Conservation (phyloP, 805 yeast species). For the Saccharomycopsis vini region DNA sequence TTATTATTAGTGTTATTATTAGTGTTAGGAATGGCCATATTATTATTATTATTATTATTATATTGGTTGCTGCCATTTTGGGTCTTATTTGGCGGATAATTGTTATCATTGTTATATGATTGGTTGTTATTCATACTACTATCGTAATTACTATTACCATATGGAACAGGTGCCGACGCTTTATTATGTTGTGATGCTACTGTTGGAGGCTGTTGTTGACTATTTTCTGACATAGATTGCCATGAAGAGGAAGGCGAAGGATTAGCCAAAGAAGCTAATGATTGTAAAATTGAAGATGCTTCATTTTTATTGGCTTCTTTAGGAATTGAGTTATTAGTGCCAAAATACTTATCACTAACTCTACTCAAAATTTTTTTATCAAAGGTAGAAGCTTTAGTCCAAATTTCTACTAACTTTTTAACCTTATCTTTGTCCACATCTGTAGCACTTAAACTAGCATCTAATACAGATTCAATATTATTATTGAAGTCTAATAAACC, state of each 20-base stretch:
- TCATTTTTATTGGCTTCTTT: constrained; percentile 29
- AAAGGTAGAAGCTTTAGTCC: constrained; percentile 84
- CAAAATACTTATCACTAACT: constrained; percentile 52
- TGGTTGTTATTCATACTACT: no score
- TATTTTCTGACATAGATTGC: no score
- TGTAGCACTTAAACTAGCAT: constrained; percentile 2
- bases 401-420: constrained; percentile 78
- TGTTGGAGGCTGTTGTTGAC: no score
- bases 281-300: constrained; percentile 60
- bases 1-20: background rate
- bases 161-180: background rate
- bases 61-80: no score
- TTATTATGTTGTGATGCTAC: constrained; percentile 2
- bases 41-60: no score
- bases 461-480: constrained; percentile 7
- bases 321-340: constrained; percentile 17
- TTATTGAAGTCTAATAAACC: constrained; percentile 11
- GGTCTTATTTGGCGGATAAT: no score
- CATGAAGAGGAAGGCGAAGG: no score
- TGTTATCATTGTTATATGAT: no score
- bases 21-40: no score
- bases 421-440: constrained; percentile 54
- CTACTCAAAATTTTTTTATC: constrained; percentile 42
- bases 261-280: constrained; percentile 53
- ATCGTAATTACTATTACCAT: no score